Evolutionary conservation across 257 asterid species (phyloP), one percentile per base, ranked within the genome.

Genomic region (Lycium ferocissimum): DNA sequence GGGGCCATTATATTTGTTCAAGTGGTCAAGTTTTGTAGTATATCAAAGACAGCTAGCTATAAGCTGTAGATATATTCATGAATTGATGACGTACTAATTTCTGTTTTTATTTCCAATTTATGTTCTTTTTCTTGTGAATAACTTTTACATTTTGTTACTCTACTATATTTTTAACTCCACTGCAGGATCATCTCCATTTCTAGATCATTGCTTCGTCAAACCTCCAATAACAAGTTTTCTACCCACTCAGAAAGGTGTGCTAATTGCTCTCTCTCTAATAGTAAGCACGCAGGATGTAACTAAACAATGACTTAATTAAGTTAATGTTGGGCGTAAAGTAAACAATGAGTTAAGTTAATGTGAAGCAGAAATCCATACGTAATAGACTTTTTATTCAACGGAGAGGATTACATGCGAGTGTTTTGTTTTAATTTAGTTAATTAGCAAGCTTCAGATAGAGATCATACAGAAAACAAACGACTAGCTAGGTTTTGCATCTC

Each of bases 171-270:
- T 84, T 43, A 4, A 45, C 10, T 82, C 26, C 6, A 11, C 14
- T 22, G n/a, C 87, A 90, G 93, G 59, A 83, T 75, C 61, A 79
- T 83, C 85, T 83, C 75, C 53, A 78, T 65, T 63, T 69, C 86
- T 3, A 87, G 85, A 87, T 79, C 67, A 45, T 79, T 85, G 35
- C 82, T 86, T 75, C 11, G 57, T 85, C 72, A 85, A 61, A 57
- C 66, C 85, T 83, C 54, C 61, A 78, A 15, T 71, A 89, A 88
- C 66, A 82, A 80, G 11, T 88, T 89, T 38, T 90, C 93, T 85
- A 84, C 87, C 20, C 83, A 75, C 43, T 59, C 81, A 37, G 85
- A 76, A 78, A 87, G 92, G 93, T 70, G 10, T 66, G 7, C 4
- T 12, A 5, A 66, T 57, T 57, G 20, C 7, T 45, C 7, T 45